These are phyloP conservation scores for Coemansia sp. DNA, from an alignment of 192 early-diverging fungal genomes.

Conservation along the genomic window DNA sequence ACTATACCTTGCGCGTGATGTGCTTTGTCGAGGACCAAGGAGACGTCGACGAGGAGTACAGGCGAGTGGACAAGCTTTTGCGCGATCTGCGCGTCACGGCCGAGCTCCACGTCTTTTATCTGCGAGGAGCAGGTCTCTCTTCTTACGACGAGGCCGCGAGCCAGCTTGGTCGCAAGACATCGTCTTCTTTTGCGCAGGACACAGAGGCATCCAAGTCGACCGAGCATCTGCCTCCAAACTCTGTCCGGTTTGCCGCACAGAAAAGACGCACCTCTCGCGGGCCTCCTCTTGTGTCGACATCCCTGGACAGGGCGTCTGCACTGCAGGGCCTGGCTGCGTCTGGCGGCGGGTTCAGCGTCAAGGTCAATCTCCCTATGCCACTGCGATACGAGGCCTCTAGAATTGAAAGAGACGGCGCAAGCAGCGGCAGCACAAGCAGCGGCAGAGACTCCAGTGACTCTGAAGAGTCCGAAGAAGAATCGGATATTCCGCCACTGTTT, in stretches of 20 bases:
- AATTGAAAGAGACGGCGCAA: not conserved
- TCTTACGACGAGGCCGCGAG: slow-evolving; percentile 47
- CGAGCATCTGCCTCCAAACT: not conserved
- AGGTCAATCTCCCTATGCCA: slow-evolving; percentile 49
- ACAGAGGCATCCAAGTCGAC: not conserved
- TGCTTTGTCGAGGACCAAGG: slow-evolving; percentile 66
- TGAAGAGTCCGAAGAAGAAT: slow-evolving; percentile 20
- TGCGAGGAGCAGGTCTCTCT: slow-evolving; percentile 31
- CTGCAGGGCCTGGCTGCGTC: not conserved
- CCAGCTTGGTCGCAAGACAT: not conserved
- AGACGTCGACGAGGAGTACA: slow-evolving; percentile 61
- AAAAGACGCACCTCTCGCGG: not conserved
- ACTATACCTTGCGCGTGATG: slow-evolving; percentile 60
- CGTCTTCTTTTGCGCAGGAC: not conserved
- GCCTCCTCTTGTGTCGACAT: not conserved
- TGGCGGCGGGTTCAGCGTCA: slow-evolving; percentile 34
- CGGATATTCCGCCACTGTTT: slow-evolving; percentile 14
- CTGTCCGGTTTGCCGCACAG: not conserved
- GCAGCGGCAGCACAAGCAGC: slow-evolving; percentile 7
- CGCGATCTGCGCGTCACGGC: slow-evolving; percentile 63
- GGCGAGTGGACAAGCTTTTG: slow-evolving; percentile 55
- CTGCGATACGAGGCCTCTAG: slow-evolving; percentile 33
- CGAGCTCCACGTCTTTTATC: slow-evolving; percentile 57
- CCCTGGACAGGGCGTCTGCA: not conserved
- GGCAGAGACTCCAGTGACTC: not conserved